Conservation (phyloP, 2,329 filamentous ascomycete species). For the Stachybotrys chartarum region DNA sequence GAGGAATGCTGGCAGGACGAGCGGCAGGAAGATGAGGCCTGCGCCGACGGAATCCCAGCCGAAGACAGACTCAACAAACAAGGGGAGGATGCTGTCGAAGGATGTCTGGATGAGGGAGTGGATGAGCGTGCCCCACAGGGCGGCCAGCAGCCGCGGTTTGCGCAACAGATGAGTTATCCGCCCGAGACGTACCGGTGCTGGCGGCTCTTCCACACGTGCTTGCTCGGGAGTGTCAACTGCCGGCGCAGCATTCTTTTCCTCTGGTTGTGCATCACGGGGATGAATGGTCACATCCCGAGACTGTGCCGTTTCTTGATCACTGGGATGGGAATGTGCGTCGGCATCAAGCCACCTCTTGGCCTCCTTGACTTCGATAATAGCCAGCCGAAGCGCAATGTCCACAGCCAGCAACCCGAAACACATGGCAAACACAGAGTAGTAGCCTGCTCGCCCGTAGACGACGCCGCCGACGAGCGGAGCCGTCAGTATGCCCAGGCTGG, state of each 20-base stretch:
- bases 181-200: conserved; percentile 3
- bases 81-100: conserved; percentile 25
- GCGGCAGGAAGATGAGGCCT: conserved; percentile 25
- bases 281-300: conserved; percentile 1
- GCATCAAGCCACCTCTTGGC: conserved; percentile 19
- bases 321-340: background rate
- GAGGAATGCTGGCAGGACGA: conserved; percentile 22
- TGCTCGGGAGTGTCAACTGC: background rate
- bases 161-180: conserved; percentile 17
- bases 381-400: conserved; percentile 22
- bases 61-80: conserved; percentile 20
- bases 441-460: conserved; percentile 23
- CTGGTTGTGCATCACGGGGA: background rate
- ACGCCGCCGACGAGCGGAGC: conserved; percentile 25
- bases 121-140: conserved; percentile 26
- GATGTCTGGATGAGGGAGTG: conserved; percentile 22
- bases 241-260: background rate
- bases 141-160: conserved; percentile 22
- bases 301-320: background rate
- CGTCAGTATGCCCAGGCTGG: conserved; percentile 21
- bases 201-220: background rate
- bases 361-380: conserved; percentile 23
- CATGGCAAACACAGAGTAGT: conserved; percentile 26
- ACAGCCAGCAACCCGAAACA: conserved; percentile 25
- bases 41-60: conserved; percentile 24